These are phyloP conservation scores for Colletotrichum sp. DNA, from an alignment of 2,329 filamentous ascomycete genomes.

Conservation along the genomic window DNA sequence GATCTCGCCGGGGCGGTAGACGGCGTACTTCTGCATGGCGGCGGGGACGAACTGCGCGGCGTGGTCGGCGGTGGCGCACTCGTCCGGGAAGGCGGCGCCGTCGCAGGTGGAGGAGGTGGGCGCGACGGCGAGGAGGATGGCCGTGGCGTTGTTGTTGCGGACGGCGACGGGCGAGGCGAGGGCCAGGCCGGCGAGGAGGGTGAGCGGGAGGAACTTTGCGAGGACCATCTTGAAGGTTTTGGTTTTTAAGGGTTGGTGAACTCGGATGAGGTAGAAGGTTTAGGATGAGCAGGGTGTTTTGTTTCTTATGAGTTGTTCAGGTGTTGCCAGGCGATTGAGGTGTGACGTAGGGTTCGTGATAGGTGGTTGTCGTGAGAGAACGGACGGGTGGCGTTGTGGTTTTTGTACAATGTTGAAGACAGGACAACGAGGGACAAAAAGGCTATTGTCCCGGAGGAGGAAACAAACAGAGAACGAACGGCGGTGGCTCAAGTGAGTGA, in stretches of 20 bases:
- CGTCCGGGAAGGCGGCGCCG: slow-evolving; percentile 46
- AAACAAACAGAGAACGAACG: not conserved
- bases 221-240: slow-evolving; percentile 29
- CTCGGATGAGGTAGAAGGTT: not conserved
- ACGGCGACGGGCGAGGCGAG: slow-evolving; percentile 24
- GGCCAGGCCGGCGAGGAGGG: slow-evolving; percentile 30
- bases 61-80: slow-evolving; percentile 70
- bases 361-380: not conserved
- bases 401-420: not conserved
- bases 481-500: slow-evolving; percentile 2
- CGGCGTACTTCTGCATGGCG: slow-evolving; percentile 61
- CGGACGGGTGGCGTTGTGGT: not conserved
- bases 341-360: not conserved
- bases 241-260: not conserved
- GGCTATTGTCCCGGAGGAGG: not conserved
- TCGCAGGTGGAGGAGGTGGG: slow-evolving; percentile 60
- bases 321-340: not conserved
- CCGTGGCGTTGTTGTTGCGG: slow-evolving; percentile 28
- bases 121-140: slow-evolving; percentile 58
- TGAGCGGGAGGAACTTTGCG: slow-evolving; percentile 24
- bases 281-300: not conserved
- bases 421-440: not conserved
- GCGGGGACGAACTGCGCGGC: slow-evolving; percentile 62
- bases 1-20: slow-evolving; percentile 62
- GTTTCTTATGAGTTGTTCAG: not conserved